These are phyloP conservation scores for Lactarius akahatsu DNA, from an alignment of 768 basidiomycete genomes.

Conservation along the genomic window DNA sequence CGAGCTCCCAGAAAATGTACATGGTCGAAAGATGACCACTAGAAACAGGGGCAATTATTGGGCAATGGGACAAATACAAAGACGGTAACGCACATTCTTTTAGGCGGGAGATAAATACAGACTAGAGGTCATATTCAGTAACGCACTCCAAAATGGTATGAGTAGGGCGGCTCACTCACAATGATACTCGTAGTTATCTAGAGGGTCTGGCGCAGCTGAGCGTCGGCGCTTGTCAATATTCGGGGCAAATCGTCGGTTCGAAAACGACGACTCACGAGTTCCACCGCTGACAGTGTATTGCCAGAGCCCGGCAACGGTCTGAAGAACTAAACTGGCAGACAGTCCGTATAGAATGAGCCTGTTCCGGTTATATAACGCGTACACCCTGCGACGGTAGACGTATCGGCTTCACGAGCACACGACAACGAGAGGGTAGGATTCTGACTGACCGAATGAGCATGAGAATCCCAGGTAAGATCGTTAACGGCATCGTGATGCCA, in stretches of 20 bases:
- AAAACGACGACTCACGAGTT: constrained; percentile 13
- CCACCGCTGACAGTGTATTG: constrained; percentile 24
- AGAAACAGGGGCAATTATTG: background rate
- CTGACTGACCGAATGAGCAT: constrained; percentile 27
- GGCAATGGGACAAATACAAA: background rate
- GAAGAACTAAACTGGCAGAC: constrained; percentile 15
- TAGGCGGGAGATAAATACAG: constrained; percentile 28
- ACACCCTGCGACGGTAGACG: constrained; percentile 19
- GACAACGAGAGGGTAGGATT: background rate
- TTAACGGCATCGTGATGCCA: constrained; percentile 26
- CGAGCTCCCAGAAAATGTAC: constrained; percentile 29
- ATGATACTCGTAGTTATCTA: constrained; percentile 29
- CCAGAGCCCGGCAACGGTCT: constrained; percentile 26
- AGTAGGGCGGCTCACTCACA: constrained; percentile 14
- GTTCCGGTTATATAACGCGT: constrained; percentile 29
- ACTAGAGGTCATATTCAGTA: constrained; percentile 16
- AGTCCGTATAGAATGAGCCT: constrained; percentile 22
- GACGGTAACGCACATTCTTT: constrained; percentile 16
- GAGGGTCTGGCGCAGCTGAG: constrained; percentile 24
- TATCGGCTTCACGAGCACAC: background rate
- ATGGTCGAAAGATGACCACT: constrained; percentile 24
- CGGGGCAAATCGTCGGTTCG: background rate
- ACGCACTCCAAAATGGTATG: background rate
- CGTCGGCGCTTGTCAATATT: background rate
- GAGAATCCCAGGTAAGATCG: constrained; percentile 24